These are phyloP conservation scores for Pseudogymnoascus sp. DNA, from an alignment of 2,329 filamentous ascomycete species.

Conservation along the genomic window DNA sequence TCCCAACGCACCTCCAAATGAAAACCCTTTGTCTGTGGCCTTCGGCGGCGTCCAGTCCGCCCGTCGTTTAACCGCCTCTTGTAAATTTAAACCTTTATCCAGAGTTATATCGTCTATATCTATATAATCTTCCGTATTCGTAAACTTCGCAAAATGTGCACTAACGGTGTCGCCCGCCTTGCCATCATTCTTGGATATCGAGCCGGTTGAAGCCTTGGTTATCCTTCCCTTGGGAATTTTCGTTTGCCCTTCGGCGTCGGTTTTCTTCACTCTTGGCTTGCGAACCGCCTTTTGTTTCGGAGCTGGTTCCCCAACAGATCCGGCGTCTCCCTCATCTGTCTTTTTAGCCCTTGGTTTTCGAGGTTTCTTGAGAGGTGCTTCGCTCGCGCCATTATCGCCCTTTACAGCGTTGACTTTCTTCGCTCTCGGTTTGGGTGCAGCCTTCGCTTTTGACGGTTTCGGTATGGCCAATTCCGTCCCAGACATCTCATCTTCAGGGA, in stretches of 20 bases:
- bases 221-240: slow-evolving; percentile 29
- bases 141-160: slow-evolving; percentile 26
- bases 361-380: slow-evolving; percentile 16
- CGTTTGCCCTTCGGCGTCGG: slow-evolving; percentile 24
- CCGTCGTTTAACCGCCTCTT: slow-evolving; percentile 46
- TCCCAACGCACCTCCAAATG: background rate
- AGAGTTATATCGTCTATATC: slow-evolving; percentile 6
- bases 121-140: slow-evolving; percentile 3
- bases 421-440: slow-evolving; percentile 23
- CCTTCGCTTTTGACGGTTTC: slow-evolving; percentile 20
- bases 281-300: slow-evolving; percentile 18
- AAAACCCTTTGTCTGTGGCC: slow-evolving; percentile 27
- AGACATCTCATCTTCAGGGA: slow-evolving; percentile 13
- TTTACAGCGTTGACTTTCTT: slow-evolving; percentile 14
- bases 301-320: background rate
- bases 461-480: slow-evolving; percentile 8
- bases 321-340: slow-evolving; percentile 9
- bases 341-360: slow-evolving; percentile 20
- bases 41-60: slow-evolving; percentile 62
- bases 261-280: slow-evolving; percentile 26
- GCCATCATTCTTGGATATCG: slow-evolving; percentile 15
- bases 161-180: slow-evolving; percentile 29
- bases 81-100: slow-evolving; percentile 17
- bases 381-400: background rate
- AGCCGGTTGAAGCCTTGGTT: slow-evolving; percentile 26